A percentile compares a stretch with the other conserved stretches of the same genome.
These are phyloP conservation scores for Rhipidocladum racemiflorum DNA, from an alignment of 176 grass and related monocot species.

Conservation along the genomic window DNA sequence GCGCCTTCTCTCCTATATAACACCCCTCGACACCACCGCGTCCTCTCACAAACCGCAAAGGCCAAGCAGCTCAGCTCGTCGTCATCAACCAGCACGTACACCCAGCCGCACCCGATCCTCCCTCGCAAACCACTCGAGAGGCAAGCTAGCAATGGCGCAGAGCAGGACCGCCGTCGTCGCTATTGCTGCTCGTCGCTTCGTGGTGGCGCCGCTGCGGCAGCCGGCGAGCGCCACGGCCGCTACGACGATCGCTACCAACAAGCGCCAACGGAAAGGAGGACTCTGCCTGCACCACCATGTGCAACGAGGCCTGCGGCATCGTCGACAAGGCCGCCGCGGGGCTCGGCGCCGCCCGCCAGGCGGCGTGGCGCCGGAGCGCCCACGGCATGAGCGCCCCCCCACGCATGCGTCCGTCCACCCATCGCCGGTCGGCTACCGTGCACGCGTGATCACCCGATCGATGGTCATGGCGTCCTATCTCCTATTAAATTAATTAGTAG, in stretches of 20 bases:
- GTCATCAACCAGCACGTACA: not conserved
- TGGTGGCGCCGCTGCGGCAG: conserved; percentile 10
- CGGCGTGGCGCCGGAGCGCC: not conserved
- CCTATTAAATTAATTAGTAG: not conserved
- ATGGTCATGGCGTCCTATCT: not conserved
- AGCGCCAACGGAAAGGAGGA: conserved; percentile 61
- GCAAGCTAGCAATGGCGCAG: not conserved
- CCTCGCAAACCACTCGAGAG: not conserved
- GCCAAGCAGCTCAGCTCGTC: not conserved
- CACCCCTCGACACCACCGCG: not conserved
- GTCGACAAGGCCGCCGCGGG: not conserved
- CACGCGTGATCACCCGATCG: not conserved
- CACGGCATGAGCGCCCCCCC: not conserved
- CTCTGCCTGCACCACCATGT: conserved; percentile 50
- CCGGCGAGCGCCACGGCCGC: conserved; percentile 37
- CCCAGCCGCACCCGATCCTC: not conserved
- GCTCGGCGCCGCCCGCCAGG: not conserved
- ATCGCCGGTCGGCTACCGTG: not conserved
- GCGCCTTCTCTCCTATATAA: conserved; percentile 1
- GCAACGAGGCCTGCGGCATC: conserved; percentile 42
- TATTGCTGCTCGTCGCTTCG: not conserved
- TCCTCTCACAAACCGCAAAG: not conserved
- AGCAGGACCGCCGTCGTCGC: conserved; percentile 20
- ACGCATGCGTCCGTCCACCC: not conserved
- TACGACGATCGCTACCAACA: conserved; percentile 54